A percentile compares a stretch with the other conserved stretches of the same genome.
These are phyloP conservation scores for Myriosclerotinia curreyana DNA, from an alignment of 2,329 filamentous ascomycete genomes.

Conservation along the genomic window DNA sequence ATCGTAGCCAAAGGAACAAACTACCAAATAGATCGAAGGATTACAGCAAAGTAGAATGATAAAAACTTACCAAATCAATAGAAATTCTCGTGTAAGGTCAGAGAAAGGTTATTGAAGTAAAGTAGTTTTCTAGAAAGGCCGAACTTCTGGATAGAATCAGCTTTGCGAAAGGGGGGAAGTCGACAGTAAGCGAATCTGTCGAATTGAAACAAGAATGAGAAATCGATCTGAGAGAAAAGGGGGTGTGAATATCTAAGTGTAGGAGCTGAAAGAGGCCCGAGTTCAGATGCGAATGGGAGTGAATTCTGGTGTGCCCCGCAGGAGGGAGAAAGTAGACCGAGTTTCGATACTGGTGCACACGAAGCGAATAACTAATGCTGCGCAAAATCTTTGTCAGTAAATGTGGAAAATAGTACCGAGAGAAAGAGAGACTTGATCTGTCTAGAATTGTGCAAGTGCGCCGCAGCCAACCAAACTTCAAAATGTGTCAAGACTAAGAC, in stretches of 20 bases:
- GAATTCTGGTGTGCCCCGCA: constrained; percentile 11
- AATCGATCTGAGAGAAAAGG: neutral
- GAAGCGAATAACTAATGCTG: constrained; percentile 10
- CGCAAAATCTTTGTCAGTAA: constrained; percentile 2
- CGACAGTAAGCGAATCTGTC: constrained; percentile 15
- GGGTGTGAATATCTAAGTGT: constrained; percentile 7
- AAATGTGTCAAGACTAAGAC: neutral
- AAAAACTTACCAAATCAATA: constrained; percentile 8
- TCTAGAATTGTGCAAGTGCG: neutral
- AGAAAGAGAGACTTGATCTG: neutral
- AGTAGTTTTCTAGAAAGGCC: neutral
- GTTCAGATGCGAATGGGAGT: constrained; percentile 13
- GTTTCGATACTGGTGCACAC: constrained; percentile 12
- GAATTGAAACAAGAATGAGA: neutral
- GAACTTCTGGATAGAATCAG: neutral
- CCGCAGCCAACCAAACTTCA: neutral
- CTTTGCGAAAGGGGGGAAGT: constrained; percentile 10
- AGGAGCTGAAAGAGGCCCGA: constrained; percentile 10
- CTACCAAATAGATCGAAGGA: neutral
- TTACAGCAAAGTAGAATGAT: neutral
- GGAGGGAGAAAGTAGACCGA: constrained; percentile 1
- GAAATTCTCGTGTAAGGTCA: neutral
- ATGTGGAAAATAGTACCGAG: neutral
- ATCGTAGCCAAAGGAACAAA: neutral
- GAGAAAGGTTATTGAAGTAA: neutral